Base-by-base conservation (phyloP, 1,139 yeast species). In the Taphrina betulina region DNA sequence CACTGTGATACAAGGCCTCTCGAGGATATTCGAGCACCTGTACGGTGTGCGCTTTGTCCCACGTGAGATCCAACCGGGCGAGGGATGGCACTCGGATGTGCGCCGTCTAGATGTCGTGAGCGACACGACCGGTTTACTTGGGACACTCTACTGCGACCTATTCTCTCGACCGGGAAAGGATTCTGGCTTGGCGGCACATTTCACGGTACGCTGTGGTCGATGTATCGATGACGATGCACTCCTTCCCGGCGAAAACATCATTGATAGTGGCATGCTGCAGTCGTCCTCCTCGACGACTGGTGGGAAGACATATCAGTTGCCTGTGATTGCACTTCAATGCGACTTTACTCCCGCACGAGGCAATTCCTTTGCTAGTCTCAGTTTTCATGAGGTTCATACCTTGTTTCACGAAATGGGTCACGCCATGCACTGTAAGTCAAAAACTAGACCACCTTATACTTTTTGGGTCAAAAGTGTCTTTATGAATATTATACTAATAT, bases 391-490 rank as follows among this genome's bases (percentile, higher is more conserved):
- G 66, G 90, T 92, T 3, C 95, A 90, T 65, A 92, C 98, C 0
- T 72, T 92, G 31, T 92, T 94, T 72, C 99, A 92, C 70, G 99
- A 92, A 70, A 89, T 92, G 95, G 99, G 99, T 0, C 99, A 92
- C 71, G 98, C 98, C 1, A 85, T 92, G 81, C 98, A 92, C 69
- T 50, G 48, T 43, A 43, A 29, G 48, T 17, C 31, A 7, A 7
- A 7, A 7, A 7, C 31, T 7, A 26, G 10, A 7, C 31, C 10
- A 26, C 12, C 12, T 12, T 12, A 7, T 26, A 26, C 31, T 12
- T 7, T 12, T 26, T 26, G 12, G 31, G n/a, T n/a, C n/a, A n/a
- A n/a, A n/a, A n/a, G n/a, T n/a, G n/a, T n/a, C n/a, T n/a, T n/a
- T n/a, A n/a, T n/a, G n/a, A n/a, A 26, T 7, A 26, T 7, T 12